Base-by-base conservation (phyloP, 129 eudicot species). In the Dittrichia graveolens region DNA sequence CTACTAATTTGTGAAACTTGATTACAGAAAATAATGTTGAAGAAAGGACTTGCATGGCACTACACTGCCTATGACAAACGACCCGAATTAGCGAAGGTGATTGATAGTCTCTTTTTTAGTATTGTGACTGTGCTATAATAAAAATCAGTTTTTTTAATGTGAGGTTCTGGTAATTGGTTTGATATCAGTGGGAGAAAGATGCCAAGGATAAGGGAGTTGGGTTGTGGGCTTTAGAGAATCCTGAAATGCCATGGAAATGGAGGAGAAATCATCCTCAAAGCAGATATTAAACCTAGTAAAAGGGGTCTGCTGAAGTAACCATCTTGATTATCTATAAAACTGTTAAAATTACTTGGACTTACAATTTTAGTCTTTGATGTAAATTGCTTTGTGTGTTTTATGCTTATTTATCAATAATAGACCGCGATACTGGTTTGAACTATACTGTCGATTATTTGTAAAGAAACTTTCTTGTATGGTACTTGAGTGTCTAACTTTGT, bases 231-330 rank as follows among this genome's bases (percentile, higher is more conserved):
- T 74, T 85, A 13, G 35, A 79, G 0, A 79, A 94, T 70, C 98
- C 98, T 7, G 92, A 94, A 78, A 91, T 75, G 87, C 98, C 98
- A 81, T 94, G 98, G 96, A 85, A 90, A 44, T 94, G 89, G 86
- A 84, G 98, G 56, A 94, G 67, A 83, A 74, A 94, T 43, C 79
- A 75, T 16, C 92, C 5, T 34, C 3, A 35, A 59, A 35, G 7
- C 65, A 13, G 65, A 60, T 13, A 35, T 12, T 60, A 4, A 59
- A 38, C 45, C 18, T 3, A 9, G 10, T 11, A 3, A 46, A 12
- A 46, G 11, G 12, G 52, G 52, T 46, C 3, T 31, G 31, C 31
- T 24, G 31, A 24, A 24, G 31, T 24, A 24, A 24, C 31, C 31
- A 24, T 24, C 31, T 24, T 24, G 31, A 24, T 24, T 24, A 24